phyloP scores from a whole-genome alignment of 495 filamentous ascomycete species.

The Aspergillus conjunctus region DNA sequence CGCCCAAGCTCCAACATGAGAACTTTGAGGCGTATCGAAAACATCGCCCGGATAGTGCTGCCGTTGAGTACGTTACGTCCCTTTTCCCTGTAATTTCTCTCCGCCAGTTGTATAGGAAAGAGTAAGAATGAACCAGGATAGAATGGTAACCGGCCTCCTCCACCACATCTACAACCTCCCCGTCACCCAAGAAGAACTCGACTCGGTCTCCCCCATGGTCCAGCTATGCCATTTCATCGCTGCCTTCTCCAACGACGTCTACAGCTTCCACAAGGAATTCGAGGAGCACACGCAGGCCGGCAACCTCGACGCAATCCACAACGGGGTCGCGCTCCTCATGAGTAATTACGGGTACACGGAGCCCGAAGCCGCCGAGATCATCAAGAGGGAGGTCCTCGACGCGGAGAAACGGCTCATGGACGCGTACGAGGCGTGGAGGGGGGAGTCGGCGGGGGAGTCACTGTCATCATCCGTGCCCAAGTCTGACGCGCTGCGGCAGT shows the following conservation, averaged over 20 bases:
- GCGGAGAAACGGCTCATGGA: conserved; percentile 4
- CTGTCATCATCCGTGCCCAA: background rate
- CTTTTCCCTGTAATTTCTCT: too few species aligned
- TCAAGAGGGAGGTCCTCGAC: conserved; percentile 10
- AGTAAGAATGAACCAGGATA: too few species aligned
- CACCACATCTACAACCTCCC: too few species aligned
- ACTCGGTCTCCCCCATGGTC: too few species aligned
- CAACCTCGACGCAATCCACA: conserved; percentile 6
- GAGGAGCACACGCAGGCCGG: background rate
- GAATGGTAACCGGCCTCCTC: too few species aligned
- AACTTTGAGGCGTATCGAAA: too few species aligned
- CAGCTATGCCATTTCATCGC: background rate
- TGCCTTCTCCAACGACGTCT: conserved; percentile 7
- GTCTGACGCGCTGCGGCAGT: conserved; percentile 1
- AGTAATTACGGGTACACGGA: conserved; percentile 13
- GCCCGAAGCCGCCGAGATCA: background rate
- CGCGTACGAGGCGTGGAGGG: background rate
- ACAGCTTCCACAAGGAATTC: conserved; percentile 14
- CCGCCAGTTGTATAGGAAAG: too few species aligned
- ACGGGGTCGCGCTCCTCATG: conserved; percentile 11
- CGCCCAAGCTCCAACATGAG: too few species aligned
- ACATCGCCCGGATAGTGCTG: too few species aligned
- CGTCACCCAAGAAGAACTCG: too few species aligned
- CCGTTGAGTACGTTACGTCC: too few species aligned
- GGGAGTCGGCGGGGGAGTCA: too few species aligned